These are phyloP conservation scores for Ganoderma lucidum DNA, from an alignment of 1,284 basidiomycete species.

Conservation along the genomic window DNA sequence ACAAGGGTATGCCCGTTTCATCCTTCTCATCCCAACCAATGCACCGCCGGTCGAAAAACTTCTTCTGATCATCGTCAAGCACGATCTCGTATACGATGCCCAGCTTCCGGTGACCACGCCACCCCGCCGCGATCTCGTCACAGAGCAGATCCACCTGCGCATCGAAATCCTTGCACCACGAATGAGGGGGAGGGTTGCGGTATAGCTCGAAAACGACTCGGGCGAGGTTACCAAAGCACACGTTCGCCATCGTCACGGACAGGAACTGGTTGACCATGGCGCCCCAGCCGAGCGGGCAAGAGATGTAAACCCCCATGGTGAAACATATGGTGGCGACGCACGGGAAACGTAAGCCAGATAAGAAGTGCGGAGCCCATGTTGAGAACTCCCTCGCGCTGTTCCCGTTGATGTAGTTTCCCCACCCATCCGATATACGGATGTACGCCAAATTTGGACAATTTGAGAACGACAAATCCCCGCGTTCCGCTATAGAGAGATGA, in stretches of 20 bases:
- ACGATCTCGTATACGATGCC: background rate
- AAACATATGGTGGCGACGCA: slow-evolving; percentile 2
- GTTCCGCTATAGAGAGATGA: background rate
- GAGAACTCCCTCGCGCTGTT: background rate
- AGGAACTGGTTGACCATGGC: background rate
- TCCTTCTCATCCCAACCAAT: background rate
- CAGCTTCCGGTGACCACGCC: background rate
- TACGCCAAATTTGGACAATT: background rate
- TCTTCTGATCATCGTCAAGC: background rate
- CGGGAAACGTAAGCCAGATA: background rate
- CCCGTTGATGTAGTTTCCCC: background rate
- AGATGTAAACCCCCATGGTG: background rate
- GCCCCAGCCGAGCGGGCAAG: background rate
- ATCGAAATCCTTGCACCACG: too few species aligned
- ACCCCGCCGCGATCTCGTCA: background rate
- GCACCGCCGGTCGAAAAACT: background rate
- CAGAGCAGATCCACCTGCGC: background rate
- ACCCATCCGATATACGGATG: background rate
- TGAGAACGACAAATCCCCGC: background rate
- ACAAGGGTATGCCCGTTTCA: background rate
- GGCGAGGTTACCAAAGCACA: background rate
- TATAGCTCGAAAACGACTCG: slow-evolving; percentile 1
- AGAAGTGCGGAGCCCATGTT: background rate
- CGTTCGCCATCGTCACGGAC: background rate
- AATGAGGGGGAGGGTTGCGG: background rate